Evolutionary conservation across 495 filamentous ascomycete genomes (phyloP).

Genomic region (Aspergillus diversus): DNA sequence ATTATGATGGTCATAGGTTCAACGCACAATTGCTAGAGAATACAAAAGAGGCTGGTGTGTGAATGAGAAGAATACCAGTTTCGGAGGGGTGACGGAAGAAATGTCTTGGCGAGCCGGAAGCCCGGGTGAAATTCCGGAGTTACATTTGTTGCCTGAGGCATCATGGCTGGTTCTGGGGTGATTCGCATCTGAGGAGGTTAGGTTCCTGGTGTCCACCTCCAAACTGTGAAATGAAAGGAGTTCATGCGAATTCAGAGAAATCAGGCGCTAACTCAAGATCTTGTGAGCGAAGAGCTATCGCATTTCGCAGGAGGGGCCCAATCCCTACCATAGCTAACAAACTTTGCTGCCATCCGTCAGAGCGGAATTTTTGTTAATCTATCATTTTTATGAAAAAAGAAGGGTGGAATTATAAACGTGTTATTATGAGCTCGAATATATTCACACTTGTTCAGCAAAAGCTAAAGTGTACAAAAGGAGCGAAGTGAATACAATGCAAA

Average conservation of each 20-base stretch:
- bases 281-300: no score
- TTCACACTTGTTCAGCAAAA: neutral
- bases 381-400: neutral
- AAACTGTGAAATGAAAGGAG: neutral
- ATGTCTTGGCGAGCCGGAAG: neutral
- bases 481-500: conserved; percentile 11
- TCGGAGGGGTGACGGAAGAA: neutral
- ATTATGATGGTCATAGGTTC: neutral
- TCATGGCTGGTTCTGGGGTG: neutral
- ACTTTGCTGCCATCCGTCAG: neutral
- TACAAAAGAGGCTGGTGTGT: neutral
- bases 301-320: neutral
- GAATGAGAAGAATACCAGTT: neutral
- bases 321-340: neutral
- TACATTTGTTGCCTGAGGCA: neutral
- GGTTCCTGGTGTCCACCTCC: no score
- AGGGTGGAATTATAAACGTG: conserved; percentile 5
- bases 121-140: neutral
- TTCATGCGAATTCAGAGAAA: neutral
- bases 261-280: no score
- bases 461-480: conserved; percentile 11
- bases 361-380: no score
- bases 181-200: neutral
- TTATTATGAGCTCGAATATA: conserved; percentile 7
- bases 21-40: neutral